These are phyloP conservation scores for Xylaria multiplex DNA, from an alignment of 2,329 filamentous ascomycete genomes.

Conservation along the genomic window DNA sequence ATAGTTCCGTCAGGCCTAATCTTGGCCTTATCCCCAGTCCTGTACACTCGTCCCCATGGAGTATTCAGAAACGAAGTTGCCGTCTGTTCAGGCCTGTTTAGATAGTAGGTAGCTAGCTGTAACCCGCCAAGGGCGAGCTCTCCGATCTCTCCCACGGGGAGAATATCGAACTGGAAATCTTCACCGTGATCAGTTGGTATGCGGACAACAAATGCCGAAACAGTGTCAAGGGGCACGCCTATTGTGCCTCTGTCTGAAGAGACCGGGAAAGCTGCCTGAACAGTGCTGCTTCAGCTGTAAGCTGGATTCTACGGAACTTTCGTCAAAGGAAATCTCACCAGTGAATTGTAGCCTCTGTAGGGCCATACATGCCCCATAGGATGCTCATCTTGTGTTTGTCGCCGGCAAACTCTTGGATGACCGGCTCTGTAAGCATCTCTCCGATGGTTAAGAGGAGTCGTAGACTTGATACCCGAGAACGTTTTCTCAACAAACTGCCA, in stretches of 20 bases:
- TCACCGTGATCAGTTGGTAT: conserved; percentile 51
- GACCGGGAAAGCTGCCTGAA: conserved; percentile 71
- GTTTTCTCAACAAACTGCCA: conserved; percentile 76
- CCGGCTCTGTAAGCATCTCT: conserved; percentile 85
- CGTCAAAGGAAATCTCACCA: conserved; percentile 59
- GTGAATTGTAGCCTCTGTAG: conserved; percentile 91
- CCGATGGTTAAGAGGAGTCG: conserved; percentile 85
- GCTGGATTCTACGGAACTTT: conserved; percentile 4
- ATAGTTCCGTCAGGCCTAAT: conserved; percentile 74
- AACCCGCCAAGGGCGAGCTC: conserved; percentile 84
- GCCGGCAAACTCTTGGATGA: conserved; percentile 83
- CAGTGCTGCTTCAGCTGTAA: conserved; percentile 62
- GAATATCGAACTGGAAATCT: conserved; percentile 57
- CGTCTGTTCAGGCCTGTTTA: conserved; percentile 84
- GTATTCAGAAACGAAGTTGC: conserved; percentile 74
- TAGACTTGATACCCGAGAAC: conserved; percentile 73
- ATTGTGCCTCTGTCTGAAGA: conserved; percentile 73
- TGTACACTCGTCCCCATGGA: conserved; percentile 76
- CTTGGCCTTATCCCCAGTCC: conserved; percentile 84
- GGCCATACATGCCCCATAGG: conserved; percentile 93
- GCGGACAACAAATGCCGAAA: conserved; percentile 77
- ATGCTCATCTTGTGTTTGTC: conserved; percentile 65
- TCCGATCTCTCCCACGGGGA: conserved; percentile 74
- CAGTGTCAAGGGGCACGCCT: conserved; percentile 81
- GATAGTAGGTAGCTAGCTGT: conserved; percentile 82